Evolutionary conservation across 75 land plant genomes (phyloP).

Genomic region (Selaginella moellendorffii): DNA sequence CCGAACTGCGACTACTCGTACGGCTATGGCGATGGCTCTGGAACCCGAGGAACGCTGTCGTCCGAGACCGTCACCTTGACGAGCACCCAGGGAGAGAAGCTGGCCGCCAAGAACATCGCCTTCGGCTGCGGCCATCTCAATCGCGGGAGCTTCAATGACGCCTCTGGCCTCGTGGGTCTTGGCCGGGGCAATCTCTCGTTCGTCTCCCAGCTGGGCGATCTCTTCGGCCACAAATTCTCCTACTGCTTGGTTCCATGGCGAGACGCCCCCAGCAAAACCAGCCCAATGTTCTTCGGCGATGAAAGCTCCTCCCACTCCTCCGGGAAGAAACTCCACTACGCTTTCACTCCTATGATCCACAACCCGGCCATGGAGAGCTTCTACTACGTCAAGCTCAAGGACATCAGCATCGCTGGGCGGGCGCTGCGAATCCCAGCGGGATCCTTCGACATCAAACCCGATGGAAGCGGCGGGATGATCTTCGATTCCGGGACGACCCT

Average conservation of each 20-base stretch:
- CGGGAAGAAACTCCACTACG: neutral
- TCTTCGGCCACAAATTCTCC: constrained; percentile 32
- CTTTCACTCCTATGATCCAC: too few relatives aligned
- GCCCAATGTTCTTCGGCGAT: constrained; percentile 24
- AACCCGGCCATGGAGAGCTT: neutral
- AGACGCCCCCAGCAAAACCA: constrained; percentile 9
- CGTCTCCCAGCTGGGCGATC: constrained; percentile 20
- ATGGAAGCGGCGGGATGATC: constrained; percentile 13
- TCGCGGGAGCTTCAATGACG: constrained; percentile 12
- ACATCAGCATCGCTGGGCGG: constrained; percentile 17
- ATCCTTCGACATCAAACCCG: neutral
- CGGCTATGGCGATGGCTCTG: constrained; percentile 22
- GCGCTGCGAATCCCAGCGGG: neutral
- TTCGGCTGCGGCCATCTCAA: constrained; percentile 47
- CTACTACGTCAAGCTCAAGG: constrained; percentile 21
- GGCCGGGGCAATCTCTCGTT: constrained; percentile 30
- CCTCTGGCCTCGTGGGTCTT: constrained; percentile 18
- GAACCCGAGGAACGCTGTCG: constrained; percentile 16
- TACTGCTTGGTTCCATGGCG: constrained; percentile 34
- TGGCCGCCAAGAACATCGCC: constrained; percentile 16
- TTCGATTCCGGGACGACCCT: constrained; percentile 34
- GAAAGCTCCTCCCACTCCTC: too few relatives aligned
- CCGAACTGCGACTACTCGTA: constrained; percentile 20
- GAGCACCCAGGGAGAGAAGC: constrained; percentile 8
- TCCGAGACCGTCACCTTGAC: constrained; percentile 21